Conservation (phyloP, 2,329 filamentous ascomycete species). For the Ilyonectria sp. region DNA sequence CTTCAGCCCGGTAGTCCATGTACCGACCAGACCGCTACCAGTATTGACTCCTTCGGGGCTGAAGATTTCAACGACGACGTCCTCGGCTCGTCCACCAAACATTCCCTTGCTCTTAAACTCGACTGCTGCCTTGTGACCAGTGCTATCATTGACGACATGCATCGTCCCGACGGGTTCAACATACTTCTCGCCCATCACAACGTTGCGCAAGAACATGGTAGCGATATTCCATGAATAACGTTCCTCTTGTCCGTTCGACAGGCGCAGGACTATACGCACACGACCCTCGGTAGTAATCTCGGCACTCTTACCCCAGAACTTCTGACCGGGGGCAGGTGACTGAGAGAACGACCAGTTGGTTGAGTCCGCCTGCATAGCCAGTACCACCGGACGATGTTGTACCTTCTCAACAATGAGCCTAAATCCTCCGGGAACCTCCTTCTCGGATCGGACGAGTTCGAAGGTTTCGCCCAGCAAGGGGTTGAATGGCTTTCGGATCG, state of each 20-base stretch:
- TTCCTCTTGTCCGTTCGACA: constrained; percentile 79
- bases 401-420: constrained; percentile 97
- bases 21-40: constrained; percentile 80
- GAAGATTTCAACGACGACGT: constrained; percentile 84
- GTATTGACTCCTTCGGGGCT: constrained; percentile 76
- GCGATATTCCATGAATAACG: constrained; percentile 91
- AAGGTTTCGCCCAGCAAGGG: constrained; percentile 96
- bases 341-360: constrained; percentile 89
- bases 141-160: constrained; percentile 87
- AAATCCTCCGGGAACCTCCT: constrained; percentile 80
- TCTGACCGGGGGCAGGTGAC: constrained; percentile 89
- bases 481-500: constrained; percentile 97
- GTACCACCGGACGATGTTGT: constrained; percentile 89
- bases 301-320: constrained; percentile 98
- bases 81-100: constrained; percentile 95
- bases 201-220: constrained; percentile 93
- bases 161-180: constrained; percentile 94
- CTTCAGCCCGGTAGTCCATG: constrained; percentile 85
- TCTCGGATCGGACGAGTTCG: constrained; percentile 90
- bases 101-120: constrained; percentile 97
- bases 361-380: constrained; percentile 94
- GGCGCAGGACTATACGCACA: constrained; percentile 80
- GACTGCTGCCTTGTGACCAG: constrained; percentile 85
- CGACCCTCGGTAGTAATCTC: constrained; percentile 95
- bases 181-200: constrained; percentile 98